These are phyloP conservation scores for Aethionema arabicum DNA, from an alignment of 345 rosid species.

Conservation along the genomic window DNA sequence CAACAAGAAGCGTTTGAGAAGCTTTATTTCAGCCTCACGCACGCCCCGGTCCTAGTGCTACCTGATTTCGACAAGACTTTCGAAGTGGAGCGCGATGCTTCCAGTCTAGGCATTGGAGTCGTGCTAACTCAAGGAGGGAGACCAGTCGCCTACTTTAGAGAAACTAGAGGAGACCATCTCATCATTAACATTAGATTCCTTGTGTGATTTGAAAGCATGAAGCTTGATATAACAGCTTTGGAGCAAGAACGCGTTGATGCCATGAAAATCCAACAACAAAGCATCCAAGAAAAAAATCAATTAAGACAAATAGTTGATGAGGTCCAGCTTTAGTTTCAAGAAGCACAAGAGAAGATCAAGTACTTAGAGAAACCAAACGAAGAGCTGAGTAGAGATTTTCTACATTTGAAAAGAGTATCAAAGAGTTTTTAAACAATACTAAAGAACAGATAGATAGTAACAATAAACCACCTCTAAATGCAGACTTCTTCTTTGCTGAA, in stretches of 20 bases:
- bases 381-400: slow-evolving; percentile 47
- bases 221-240: slow-evolving; percentile 60
- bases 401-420: slow-evolving; percentile 43
- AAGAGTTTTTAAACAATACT: slow-evolving; percentile 37
- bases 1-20: no score
- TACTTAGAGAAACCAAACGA: slow-evolving; percentile 50
- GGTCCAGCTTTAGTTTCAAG: slow-evolving; percentile 44
- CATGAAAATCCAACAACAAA: slow-evolving; percentile 57
- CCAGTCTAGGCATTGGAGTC: no score
- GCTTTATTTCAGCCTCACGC: no score
- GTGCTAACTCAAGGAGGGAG: no score
- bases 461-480: slow-evolving; percentile 24
- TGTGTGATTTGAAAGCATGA: slow-evolving; percentile 85
- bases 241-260: slow-evolving; percentile 60
- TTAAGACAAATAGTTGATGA: slow-evolving; percentile 47
- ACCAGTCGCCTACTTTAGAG: no score
- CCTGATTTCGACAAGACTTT: no score
- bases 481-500: slow-evolving; percentile 36
- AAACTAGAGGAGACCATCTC: slow-evolving; percentile 76
- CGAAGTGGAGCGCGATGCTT: no score
- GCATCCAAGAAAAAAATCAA: slow-evolving; percentile 47
- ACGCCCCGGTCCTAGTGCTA: no score
- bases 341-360: slow-evolving; percentile 43
- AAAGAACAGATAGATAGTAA: slow-evolving; percentile 48
- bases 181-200: slow-evolving; percentile 57